Evolutionary conservation across 73 alveolate genomes (phyloP), one percentile per base, ranked within the genome.

Genomic region (Paramecium pentaurelia): DNA sequence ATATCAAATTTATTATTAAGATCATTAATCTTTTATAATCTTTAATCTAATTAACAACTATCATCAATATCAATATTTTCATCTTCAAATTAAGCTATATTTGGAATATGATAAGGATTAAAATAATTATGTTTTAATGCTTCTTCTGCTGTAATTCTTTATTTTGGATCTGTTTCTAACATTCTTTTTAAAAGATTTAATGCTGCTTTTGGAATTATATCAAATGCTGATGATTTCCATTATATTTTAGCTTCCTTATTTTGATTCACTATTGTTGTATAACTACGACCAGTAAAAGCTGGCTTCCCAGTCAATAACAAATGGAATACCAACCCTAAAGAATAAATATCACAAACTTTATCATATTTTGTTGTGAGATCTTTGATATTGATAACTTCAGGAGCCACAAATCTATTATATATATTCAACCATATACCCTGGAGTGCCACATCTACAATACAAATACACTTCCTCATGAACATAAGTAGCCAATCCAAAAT

Each of bases 111-210:
- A 20, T 80, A 80, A 11, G 60, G 87, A 40, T 73, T 73, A n/a
- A 93, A 93, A 25, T 86, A 93, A 40, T 30, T 84, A 95, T 95
- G 98, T 68, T 88, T 38, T 60, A 95, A 83, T 51, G 98, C 98
- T 93, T 94, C 96, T 93, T 95, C 93, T 25, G 98, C 98, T 18
- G 97, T 95, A 32, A 95, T 95, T 93, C 98, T 95, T 32, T 51
- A 89, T 77, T 75, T 92, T 42, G 98, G 98, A 54, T 95, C 98
- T 51, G 93, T 85, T 37, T 60, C 92, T n/a, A 95, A 80, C 98
- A 95, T 95, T 86, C 86, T 93, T 77, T 95, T 75, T 28, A 93
- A 40, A 49, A 93, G 77, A 60, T 92, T 95, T 22, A 64, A 68
- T 2, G 93, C 93, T n/a, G 60, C 58, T 28, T 47, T 45, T 25